These are phyloP conservation scores for Podila epigama DNA, from an alignment of 192 early-diverging fungal genomes.

Conservation along the genomic window DNA sequence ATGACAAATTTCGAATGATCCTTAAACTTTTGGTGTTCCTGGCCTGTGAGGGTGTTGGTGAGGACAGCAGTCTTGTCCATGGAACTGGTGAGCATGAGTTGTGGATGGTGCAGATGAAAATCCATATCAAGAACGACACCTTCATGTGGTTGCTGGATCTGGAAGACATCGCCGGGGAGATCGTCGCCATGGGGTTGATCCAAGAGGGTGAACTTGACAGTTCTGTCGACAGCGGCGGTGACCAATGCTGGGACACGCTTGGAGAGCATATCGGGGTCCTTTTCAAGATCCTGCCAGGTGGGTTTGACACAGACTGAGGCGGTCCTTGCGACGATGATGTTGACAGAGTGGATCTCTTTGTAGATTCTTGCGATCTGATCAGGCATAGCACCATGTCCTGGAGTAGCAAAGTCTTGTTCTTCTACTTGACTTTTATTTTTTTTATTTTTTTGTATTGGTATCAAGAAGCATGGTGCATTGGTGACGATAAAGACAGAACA, in stretches of 20 bases:
- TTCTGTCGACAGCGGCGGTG: conserved; percentile 68
- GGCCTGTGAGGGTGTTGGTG: conserved; percentile 48
- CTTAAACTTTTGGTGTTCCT: conserved; percentile 65
- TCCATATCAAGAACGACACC: conserved; percentile 69
- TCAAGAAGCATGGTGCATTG: no score
- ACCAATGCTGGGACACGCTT: conserved; percentile 48
- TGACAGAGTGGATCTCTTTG: conserved; percentile 59
- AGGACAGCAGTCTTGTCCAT: conserved; percentile 60
- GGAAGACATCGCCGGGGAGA: conserved; percentile 41
- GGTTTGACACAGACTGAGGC: conserved; percentile 32
- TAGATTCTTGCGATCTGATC: conserved; percentile 29
- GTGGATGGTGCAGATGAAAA: conserved; percentile 63
- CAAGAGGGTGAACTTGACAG: conserved; percentile 59
- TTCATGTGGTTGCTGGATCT: conserved; percentile 57
- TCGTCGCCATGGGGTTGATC: conserved; percentile 49
- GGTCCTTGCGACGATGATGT: conserved; percentile 62
- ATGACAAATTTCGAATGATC: conserved; percentile 79
- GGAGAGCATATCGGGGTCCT: conserved; percentile 13
- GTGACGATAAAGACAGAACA: no score
- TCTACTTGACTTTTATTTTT: conserved; percentile 5
- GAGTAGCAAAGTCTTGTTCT: conserved; percentile 50
- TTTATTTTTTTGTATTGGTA: not conserved
- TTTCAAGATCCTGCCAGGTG: conserved; percentile 24
- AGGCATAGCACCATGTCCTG: conserved; percentile 51
- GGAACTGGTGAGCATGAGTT: conserved; percentile 59